phyloP scores from a whole-genome alignment of 2,329 filamentous ascomycete genomes.

The Podosphaera leucotricha region DNA sequence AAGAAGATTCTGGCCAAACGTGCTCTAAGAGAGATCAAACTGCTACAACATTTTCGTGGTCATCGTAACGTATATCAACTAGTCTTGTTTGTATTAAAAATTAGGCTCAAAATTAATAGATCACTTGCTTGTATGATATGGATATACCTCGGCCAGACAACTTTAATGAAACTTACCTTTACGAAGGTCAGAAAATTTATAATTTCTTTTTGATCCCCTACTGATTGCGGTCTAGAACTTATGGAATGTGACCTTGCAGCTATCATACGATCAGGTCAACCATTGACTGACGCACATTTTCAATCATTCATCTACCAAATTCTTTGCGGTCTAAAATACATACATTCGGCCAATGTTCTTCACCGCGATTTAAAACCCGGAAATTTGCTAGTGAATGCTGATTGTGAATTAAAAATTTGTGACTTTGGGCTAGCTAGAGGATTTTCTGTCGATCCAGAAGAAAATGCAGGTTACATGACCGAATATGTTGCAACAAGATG shows the following conservation, averaged over 20 bases:
- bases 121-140: constrained; percentile 98
- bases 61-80: constrained; percentile 53
- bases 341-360: constrained; percentile 89
- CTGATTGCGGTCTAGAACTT: constrained; percentile 38
- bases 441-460: constrained; percentile 75
- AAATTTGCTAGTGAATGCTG: constrained; percentile 81
- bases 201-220: neutral
- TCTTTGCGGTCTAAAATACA: constrained; percentile 94
- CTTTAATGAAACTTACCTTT: constrained; percentile 98
- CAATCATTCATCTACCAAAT: constrained; percentile 99
- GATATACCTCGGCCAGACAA: constrained; percentile 92
- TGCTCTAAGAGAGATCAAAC: constrained; percentile 91
- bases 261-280: constrained; percentile 92
- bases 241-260: constrained; percentile 98
- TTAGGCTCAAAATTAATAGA: constrained; percentile 32
- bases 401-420: constrained; percentile 83
- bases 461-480: constrained; percentile 80
- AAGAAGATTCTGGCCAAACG: constrained; percentile 99
- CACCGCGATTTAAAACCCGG: constrained; percentile 99
- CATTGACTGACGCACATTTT: constrained; percentile 94
- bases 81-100: neutral
- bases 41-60: constrained; percentile 88
- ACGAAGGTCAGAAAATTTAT: constrained; percentile 46
- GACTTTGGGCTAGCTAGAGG: constrained; percentile 88
- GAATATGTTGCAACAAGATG: constrained; percentile 87